Evolutionary conservation across 768 basidiomycete species (phyloP), one percentile per base, ranked within the genome.

Genomic region (Tricholoma bakamatsutake): DNA sequence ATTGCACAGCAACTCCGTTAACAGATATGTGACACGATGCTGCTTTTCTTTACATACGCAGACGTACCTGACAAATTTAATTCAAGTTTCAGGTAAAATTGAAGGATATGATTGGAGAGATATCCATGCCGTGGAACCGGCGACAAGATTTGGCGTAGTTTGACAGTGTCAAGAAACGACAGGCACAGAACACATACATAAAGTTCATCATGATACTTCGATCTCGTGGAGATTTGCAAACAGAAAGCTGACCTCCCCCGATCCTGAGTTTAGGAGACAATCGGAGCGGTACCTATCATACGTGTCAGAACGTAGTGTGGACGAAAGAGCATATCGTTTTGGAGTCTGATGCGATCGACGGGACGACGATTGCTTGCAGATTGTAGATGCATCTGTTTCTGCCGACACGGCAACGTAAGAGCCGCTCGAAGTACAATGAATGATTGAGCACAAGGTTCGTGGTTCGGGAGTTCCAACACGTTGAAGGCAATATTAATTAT

Each of bases 391-490:
- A 77, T 75, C 71, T 70, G 75, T 67, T 66, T 75, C 73, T 75
- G 75, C 72, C 76, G 79, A 76, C 68, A 70, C 72, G 74, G 72
- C 69, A 71, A 63, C 61, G 64, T 53, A 57, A 59, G 59, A 50
- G 63, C 68, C 76, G 60, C 47, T 57, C 51, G 21, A 58, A 57
- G 62, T 61, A 57, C 54, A 60, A 63, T 77, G 76, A 81, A 81
- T 81, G 79, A 3, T 24, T 24, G 21, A 24, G 21, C 21, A 24
- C 3, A 24, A 24, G 21, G 21, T 24, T 24, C 21, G 64, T 62
- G 66, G 63, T 62, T 78, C 77, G 78, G 80, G 70, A 70, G 76
- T 80, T n/a, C n/a, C n/a, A n/a, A n/a, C n/a, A n/a, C n/a, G 76
- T 71, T 61, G 59, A 66, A 64, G 21, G 21, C 3, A 24, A 24